Evolutionary conservation across 2,329 filamentous ascomycete genomes (phyloP).

Genomic region (Domatiomyces catenatus): DNA sequence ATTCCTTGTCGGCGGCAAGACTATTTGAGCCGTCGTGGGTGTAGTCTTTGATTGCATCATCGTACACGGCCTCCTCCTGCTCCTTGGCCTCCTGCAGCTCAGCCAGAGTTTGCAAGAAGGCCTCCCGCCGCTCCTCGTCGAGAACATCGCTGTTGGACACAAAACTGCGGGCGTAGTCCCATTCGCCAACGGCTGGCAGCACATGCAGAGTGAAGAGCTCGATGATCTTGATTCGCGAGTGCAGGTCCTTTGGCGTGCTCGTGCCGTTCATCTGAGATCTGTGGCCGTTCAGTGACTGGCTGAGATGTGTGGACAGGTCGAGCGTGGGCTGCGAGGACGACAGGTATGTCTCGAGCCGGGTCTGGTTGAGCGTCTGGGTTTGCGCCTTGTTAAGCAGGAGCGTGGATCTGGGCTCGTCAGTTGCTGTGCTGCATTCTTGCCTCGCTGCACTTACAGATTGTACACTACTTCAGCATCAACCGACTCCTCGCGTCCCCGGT

Average conservation of each 20-base stretch:
- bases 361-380: conserved; percentile 70
- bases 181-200: conserved; percentile 82
- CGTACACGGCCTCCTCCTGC: conserved; percentile 20
- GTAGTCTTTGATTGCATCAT: conserved; percentile 19
- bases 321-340: conserved; percentile 61
- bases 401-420: conserved; percentile 50
- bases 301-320: conserved; percentile 45
- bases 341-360: conserved; percentile 74
- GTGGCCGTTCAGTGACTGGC: conserved; percentile 24
- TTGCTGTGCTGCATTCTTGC: background rate
- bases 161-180: conserved; percentile 89
- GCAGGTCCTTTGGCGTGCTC: conserved; percentile 69
- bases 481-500: conserved; percentile 73
- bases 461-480: conserved; percentile 84
- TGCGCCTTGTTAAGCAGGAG: conserved; percentile 80
- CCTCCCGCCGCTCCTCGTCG: conserved; percentile 80
- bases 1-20: conserved; percentile 33
- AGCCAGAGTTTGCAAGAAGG: conserved; percentile 74
- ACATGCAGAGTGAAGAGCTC: conserved; percentile 93
- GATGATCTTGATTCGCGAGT: conserved; percentile 74
- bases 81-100: conserved; percentile 71
- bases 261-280: conserved; percentile 43
- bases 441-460: conserved; percentile 28
- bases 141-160: conserved; percentile 73
- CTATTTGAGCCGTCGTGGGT: conserved; percentile 49